These are phyloP conservation scores for Trametes sanguinea DNA, from an alignment of 768 basidiomycete species.

Conservation along the genomic window DNA sequence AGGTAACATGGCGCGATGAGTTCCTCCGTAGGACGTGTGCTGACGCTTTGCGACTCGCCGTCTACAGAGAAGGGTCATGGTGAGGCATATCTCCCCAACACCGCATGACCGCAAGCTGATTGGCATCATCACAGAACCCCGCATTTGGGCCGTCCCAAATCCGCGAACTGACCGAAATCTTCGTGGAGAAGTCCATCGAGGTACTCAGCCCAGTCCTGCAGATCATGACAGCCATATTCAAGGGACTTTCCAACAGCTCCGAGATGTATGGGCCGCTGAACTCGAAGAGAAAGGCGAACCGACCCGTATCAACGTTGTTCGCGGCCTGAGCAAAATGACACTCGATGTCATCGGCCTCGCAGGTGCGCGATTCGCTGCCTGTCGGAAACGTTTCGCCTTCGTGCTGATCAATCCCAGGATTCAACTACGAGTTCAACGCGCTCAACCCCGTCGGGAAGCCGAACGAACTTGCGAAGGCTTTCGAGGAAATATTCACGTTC, in stretches of 20 bases:
- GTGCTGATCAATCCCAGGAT: constrained; percentile 26
- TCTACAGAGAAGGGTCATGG: constrained; percentile 34
- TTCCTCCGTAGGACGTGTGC: too few relatives aligned
- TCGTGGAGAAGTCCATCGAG: constrained; percentile 55
- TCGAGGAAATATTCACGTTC: constrained; percentile 30
- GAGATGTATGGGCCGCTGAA: constrained; percentile 30
- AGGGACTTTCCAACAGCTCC: constrained; percentile 19
- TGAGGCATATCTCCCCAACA: background rate
- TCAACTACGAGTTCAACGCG: constrained; percentile 38
- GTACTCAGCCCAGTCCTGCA: constrained; percentile 29
- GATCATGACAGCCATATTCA: background rate
- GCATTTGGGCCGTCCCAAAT: constrained; percentile 65
- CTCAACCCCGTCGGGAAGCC: constrained; percentile 30
- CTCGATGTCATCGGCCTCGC: constrained; percentile 47
- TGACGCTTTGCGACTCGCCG: background rate
- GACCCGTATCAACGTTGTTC: constrained; percentile 34
- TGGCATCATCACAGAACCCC: constrained; percentile 48
- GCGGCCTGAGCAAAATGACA: constrained; percentile 39
- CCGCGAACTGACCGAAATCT: constrained; percentile 56
- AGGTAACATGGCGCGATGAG: constrained; percentile 28
- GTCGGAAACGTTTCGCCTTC: background rate
- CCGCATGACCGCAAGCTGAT: background rate
- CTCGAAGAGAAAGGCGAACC: constrained; percentile 30
- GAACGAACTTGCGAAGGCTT: constrained; percentile 37
- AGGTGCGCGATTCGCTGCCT: constrained; percentile 25